Conservation (phyloP, 1,139 yeast genomes). For the Geotrichum aggregatum region DNA sequence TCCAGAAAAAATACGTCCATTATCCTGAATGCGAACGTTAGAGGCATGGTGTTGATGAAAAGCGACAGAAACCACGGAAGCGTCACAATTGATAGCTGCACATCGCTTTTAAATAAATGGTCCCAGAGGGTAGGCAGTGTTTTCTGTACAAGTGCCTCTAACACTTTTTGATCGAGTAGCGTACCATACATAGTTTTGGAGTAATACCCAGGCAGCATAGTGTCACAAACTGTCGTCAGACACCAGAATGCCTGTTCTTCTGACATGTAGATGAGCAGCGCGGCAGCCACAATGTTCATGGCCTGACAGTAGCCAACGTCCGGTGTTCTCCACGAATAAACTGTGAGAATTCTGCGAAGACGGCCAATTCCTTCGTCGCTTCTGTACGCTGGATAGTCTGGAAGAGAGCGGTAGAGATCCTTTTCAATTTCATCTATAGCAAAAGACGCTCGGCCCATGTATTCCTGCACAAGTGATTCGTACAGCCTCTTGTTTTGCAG, state of each 20-base stretch:
- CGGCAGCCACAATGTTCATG: constrained; percentile 97
- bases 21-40: constrained; percentile 87
- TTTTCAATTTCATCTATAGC: constrained; percentile 97
- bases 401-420: constrained; percentile 87
- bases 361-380: constrained; percentile 76
- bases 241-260: constrained; percentile 99
- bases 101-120: constrained; percentile 72
- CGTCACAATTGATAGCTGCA: constrained; percentile 90
- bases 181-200: constrained; percentile 98
- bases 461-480: constrained; percentile 51
- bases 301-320: constrained; percentile 99
- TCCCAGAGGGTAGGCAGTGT: constrained; percentile 87
- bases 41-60: constrained; percentile 88
- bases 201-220: constrained; percentile 89
- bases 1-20: constrained; percentile 86
- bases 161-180: constrained; percentile 84
- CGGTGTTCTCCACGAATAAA: constrained; percentile 95
- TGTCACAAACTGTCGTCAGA: constrained; percentile 73
- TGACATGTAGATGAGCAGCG: constrained; percentile 83
- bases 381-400: constrained; percentile 95
- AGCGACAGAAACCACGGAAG: constrained; percentile 94
- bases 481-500: constrained; percentile 62
- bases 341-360: constrained; percentile 80
- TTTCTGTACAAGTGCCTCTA: constrained; percentile 82
- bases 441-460: constrained; percentile 60